phyloP scores from a whole-genome alignment of 106 monocot species.

The Phalaenopsis aphrodite region DNA sequence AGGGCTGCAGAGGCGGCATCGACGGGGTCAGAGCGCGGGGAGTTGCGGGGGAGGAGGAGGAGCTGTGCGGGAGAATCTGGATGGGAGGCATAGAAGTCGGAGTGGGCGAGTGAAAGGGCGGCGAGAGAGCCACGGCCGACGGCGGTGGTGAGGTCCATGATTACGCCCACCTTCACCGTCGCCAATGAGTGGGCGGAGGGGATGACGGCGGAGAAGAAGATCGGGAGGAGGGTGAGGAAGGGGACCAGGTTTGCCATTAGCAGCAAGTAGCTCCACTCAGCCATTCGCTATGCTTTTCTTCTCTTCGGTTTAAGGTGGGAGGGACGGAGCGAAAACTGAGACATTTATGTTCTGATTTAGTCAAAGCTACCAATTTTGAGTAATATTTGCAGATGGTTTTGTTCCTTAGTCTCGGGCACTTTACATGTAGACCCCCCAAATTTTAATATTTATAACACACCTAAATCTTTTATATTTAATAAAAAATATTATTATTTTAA shows the following conservation, averaged over 20 bases:
- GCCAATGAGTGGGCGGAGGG: not conserved
- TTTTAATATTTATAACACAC: too few relatives aligned
- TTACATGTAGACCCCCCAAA: too few relatives aligned
- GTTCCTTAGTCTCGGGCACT: too few relatives aligned
- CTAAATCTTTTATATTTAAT: too few relatives aligned
- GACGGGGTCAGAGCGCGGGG: constrained; percentile 7
- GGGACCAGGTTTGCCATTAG: not conserved
- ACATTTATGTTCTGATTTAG: not conserved
- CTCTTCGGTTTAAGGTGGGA: not conserved
- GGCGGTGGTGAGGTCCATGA: constrained; percentile 24
- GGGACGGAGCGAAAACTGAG: not conserved
- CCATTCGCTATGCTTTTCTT: too few relatives aligned
- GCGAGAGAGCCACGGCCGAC: constrained; percentile 18
- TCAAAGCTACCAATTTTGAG: too few relatives aligned
- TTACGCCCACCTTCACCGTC: constrained; percentile 28
- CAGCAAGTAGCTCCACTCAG: not conserved
- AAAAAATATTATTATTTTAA: too few relatives aligned
- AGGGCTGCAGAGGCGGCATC: constrained; percentile 31
- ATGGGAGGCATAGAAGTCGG: constrained; percentile 34
- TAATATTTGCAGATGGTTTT: too few relatives aligned
- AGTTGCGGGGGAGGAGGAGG: constrained; percentile 17
- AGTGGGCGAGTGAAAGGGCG: constrained; percentile 29
- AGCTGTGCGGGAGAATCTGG: constrained; percentile 20
- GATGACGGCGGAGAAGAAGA: not conserved
- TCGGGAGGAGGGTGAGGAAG: not conserved